A percentile compares a stretch with the other conserved stretches of the same genome.
phyloP scores from a whole-genome alignment of 2,329 filamentous ascomycete genomes.

The Hansfordia pulvinata region DNA sequence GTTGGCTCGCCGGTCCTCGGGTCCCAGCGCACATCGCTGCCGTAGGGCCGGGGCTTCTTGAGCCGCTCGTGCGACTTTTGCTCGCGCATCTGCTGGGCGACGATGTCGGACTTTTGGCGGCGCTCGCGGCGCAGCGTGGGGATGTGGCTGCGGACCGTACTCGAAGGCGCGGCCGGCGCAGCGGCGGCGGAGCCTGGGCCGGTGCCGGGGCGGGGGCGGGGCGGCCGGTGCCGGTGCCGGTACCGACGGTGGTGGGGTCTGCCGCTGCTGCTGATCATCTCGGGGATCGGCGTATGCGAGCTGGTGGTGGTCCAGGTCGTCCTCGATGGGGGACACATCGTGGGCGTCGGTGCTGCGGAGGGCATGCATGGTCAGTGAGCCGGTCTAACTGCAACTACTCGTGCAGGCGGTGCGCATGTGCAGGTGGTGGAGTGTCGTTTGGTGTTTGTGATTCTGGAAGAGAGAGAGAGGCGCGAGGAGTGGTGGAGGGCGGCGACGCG shows the following conservation, averaged over 20 bases:
- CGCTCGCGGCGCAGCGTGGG: slow-evolving; percentile 38
- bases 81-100: slow-evolving; percentile 21
- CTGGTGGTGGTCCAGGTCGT: slow-evolving; percentile 22
- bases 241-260: slow-evolving; percentile 6
- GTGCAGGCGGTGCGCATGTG: background rate
- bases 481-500: background rate
- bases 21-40: slow-evolving; percentile 43
- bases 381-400: background rate
- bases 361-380: background rate
- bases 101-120: slow-evolving; percentile 27
- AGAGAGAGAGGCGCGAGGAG: background rate
- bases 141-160: slow-evolving; percentile 26
- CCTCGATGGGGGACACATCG: slow-evolving; percentile 40
- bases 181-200: slow-evolving; percentile 10
- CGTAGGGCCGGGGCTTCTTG: slow-evolving; percentile 15
- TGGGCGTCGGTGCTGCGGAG: slow-evolving; percentile 7
- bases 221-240: slow-evolving; percentile 8
- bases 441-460: too few species aligned
- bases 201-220: slow-evolving; percentile 9
- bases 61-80: slow-evolving; percentile 22
- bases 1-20: slow-evolving; percentile 53
- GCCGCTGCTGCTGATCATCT: slow-evolving; percentile 6
- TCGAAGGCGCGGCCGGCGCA: slow-evolving; percentile 8
- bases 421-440: too few species aligned
- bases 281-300: slow-evolving; percentile 5